phyloP scores from a whole-genome alignment of 2,329 filamentous ascomycete species.

The Calonectria pseudoturangicola region DNA sequence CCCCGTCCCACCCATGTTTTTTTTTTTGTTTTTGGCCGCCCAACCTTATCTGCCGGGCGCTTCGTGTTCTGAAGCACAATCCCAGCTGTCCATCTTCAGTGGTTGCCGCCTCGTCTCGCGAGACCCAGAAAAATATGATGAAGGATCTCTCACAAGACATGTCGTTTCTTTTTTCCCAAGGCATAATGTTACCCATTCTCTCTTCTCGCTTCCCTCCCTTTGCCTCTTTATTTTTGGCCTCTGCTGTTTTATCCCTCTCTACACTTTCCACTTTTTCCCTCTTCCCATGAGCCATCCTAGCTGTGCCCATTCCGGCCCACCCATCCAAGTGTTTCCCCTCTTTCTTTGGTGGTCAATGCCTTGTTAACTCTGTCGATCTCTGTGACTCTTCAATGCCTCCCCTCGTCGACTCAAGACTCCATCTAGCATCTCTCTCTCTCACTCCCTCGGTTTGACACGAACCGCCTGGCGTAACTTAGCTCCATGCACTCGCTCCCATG shows the following conservation, averaged over 20 bases:
- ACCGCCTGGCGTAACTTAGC: slow-evolving; percentile 32
- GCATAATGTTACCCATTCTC: background rate
- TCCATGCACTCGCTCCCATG: slow-evolving; percentile 28
- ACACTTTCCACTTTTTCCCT: slow-evolving; percentile 9
- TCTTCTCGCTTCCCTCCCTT: slow-evolving; percentile 5
- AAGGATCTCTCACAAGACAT: slow-evolving; percentile 27
- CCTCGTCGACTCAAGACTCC: background rate
- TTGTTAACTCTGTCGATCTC: slow-evolving; percentile 15
- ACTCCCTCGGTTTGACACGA: slow-evolving; percentile 2
- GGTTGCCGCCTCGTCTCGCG: slow-evolving; percentile 22
- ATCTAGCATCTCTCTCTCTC: slow-evolving; percentile 2
- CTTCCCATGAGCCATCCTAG: slow-evolving; percentile 10
- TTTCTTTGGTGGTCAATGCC: slow-evolving; percentile 1
- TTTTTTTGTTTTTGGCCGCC: slow-evolving; percentile 22
- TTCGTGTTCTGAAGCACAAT: slow-evolving; percentile 24
- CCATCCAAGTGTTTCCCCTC: background rate
- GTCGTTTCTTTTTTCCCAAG: slow-evolving; percentile 29
- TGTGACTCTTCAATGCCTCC: slow-evolving; percentile 21
- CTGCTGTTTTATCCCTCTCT: slow-evolving; percentile 5
- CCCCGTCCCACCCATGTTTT: background rate
- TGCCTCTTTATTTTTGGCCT: background rate
- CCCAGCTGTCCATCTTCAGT: slow-evolving; percentile 31
- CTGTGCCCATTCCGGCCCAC: slow-evolving; percentile 13
- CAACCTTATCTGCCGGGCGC: slow-evolving; percentile 39
- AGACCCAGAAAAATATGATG: slow-evolving; percentile 30